Percentiles rank a stretch among this genome's conserved stretches.
Evolutionary conservation across 2,329 filamentous ascomycete species (phyloP).

Genomic region (Graphilbum sp.): DNA sequence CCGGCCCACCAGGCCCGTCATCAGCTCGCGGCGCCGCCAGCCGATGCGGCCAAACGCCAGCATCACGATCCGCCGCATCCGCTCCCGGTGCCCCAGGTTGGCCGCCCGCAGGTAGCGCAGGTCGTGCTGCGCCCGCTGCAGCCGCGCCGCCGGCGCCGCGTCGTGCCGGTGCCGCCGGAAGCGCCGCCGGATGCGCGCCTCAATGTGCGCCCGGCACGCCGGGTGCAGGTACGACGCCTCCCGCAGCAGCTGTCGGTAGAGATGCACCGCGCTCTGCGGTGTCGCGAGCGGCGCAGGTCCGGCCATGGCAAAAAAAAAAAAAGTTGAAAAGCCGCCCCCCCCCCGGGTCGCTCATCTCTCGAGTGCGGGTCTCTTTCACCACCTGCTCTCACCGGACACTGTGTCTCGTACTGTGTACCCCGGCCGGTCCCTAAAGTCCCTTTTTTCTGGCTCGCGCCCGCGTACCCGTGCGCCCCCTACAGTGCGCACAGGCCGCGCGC

Average conservation of each 20-base stretch:
- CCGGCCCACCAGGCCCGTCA: constrained; percentile 18
- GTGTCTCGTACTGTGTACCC: no score
- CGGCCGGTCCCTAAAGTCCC: no score
- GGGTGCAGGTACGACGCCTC: constrained; percentile 43
- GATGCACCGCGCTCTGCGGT: constrained; percentile 18
- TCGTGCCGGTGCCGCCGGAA: constrained; percentile 26
- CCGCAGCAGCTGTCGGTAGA: constrained; percentile 44
- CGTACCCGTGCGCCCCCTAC: no score
- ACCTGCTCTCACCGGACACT: no score
- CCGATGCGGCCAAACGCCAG: constrained; percentile 37
- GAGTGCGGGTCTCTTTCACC: no score
- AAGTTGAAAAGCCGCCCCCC: no score
- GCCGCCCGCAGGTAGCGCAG: constrained; percentile 35
- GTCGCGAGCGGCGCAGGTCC: background rate
- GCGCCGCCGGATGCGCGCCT: constrained; percentile 24
- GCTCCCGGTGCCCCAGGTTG: constrained; percentile 29
- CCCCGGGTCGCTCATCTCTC: no score
- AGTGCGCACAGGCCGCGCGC: background rate
- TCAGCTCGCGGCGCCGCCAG: constrained; percentile 30
- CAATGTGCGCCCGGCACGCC: constrained; percentile 27
- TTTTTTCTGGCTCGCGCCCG: no score
- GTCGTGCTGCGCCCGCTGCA: constrained; percentile 23
- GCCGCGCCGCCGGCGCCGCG: constrained; percentile 11
- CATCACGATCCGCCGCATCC: constrained; percentile 30
- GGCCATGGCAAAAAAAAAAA: background rate